Evolutionary conservation across 2,329 filamentous ascomycete genomes (phyloP).

Genomic region (Cadophora gregata): DNA sequence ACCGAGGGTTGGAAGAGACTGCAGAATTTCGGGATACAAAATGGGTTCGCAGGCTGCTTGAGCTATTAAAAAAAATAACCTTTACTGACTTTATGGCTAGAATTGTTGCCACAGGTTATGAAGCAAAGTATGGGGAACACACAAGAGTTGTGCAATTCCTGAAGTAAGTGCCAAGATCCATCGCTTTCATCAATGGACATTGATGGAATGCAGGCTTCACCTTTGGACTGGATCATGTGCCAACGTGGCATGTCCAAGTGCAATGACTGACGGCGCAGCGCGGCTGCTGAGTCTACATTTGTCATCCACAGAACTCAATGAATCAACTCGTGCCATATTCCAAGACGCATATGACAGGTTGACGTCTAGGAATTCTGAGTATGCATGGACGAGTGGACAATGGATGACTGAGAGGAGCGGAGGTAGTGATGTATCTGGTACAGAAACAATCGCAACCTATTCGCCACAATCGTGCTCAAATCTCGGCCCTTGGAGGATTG

Average conservation of each 20-base stretch:
- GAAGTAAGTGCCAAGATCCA: slow-evolving; percentile 42
- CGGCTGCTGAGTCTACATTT: slow-evolving; percentile 56
- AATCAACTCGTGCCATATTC: slow-evolving; percentile 51
- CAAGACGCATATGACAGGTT: slow-evolving; percentile 59
- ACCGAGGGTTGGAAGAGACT: slow-evolving; percentile 70
- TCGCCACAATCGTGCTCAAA: slow-evolving; percentile 22
- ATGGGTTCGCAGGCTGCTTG: slow-evolving; percentile 49
- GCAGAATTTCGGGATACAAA: slow-evolving; percentile 62
- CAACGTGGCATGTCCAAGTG: slow-evolving; percentile 33
- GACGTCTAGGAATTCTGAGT: slow-evolving; percentile 54
- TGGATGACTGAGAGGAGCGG: slow-evolving; percentile 79
- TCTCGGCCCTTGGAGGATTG: slow-evolving; percentile 65
- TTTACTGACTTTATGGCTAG: slow-evolving; percentile 39
- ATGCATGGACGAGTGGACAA: slow-evolving; percentile 74
- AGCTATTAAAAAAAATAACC: too few species aligned
- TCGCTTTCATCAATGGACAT: neutral
- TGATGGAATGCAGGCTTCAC: slow-evolving; percentile 27
- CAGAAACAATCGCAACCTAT: slow-evolving; percentile 64
- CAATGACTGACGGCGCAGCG: slow-evolving; percentile 59
- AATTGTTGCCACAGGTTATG: slow-evolving; percentile 65
- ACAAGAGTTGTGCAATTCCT: slow-evolving; percentile 66
- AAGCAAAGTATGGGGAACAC: slow-evolving; percentile 56
- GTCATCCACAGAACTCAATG: slow-evolving; percentile 37
- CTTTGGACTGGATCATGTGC: slow-evolving; percentile 33
- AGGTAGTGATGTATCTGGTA: slow-evolving; percentile 71